Percentiles rank a stretch among this genome's conserved stretches.
phyloP scores from a whole-genome alignment of 2,329 filamentous ascomycete genomes.

The Cladosporium halotolerans region DNA sequence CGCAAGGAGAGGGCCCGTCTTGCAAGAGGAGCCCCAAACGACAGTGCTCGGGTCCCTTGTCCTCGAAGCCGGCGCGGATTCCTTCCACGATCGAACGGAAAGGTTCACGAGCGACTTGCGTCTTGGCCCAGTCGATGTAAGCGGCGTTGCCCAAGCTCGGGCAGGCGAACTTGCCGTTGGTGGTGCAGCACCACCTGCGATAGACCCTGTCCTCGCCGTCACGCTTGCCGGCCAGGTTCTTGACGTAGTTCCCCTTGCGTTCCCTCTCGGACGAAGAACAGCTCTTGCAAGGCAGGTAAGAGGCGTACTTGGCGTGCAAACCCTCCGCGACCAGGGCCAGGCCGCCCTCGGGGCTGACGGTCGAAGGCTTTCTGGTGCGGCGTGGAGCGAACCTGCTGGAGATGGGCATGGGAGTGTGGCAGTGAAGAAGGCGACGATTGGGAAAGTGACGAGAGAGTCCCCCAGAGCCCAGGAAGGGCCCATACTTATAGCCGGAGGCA shows the following conservation, averaged over 20 bases:
- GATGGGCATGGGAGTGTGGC: no score
- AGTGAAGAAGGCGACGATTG: no score
- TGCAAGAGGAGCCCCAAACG: not conserved
- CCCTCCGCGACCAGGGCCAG: not conserved
- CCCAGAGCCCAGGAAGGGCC: no score
- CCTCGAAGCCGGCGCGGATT: not conserved
- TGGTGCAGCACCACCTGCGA: not conserved
- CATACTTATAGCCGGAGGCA: no score
- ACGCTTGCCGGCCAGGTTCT: not conserved
- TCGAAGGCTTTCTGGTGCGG: not conserved
- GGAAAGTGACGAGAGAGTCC: no score
- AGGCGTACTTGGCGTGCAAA: not conserved
- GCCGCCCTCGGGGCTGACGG: not conserved
- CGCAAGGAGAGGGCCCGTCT: not conserved
- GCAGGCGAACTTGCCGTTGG: not conserved
- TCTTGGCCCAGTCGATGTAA: not conserved
- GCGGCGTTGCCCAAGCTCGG: not conserved
- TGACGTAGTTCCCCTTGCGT: not conserved
- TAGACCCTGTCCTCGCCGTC: not conserved
- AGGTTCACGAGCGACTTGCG: not conserved
- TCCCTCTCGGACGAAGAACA: not conserved
- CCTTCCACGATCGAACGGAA: not conserved
- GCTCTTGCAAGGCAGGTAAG: not conserved
- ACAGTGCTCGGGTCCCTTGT: not conserved
- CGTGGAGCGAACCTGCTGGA: no score